Evolutionary conservation across 192 early-diverging fungal genomes (phyloP), one percentile per base, ranked within the genome.

Genomic region (Diversispora epigaea): DNA sequence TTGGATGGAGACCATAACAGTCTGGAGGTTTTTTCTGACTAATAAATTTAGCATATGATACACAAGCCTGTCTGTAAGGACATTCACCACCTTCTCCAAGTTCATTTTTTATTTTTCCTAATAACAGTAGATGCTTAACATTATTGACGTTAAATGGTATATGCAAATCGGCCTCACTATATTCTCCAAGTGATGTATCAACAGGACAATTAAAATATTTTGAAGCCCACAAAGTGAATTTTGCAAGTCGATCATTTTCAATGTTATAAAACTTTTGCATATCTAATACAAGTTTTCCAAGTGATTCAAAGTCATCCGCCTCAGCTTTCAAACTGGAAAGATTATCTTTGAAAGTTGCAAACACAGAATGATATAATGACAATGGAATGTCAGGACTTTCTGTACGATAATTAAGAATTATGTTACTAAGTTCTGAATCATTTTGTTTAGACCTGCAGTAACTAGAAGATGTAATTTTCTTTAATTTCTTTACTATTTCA

Each of bases 101-200:
- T 66, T 66, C 64, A 66, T 66, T 66, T 66, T 66, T 65, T 46
- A 66, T 66, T 66, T 66, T 40, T 19, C 64, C 64, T 45, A 66
- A 45, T 66, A 65, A 45, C 63, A 65, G 40, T 10, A 65, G 63
- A 65, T 65, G 63, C n/a, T 65, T 39, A 44, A 4, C 63, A 44
- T 39, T 8, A 45, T 65, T 45, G 43, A 4, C 63, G n/a, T 65
- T 4, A 65, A 44, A 2, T 44, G 63, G 1, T 19, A 60, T 65
- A 39, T 45, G 40, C 32, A 45, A 39, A 65, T 65, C 63, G 40
- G 63, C 63, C 57, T 1, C 57, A 58, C 2, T 58, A 58, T 58
- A 0, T 58, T 2, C 57, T 58, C 57, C 3, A 58, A 58, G 57
- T 58, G 57, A n/a, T n/a, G 57, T 17, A 58, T 17, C 17, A 58